phyloP scores from a whole-genome alignment of 208 protist species.

The Trypanosoma boissoni region DNA sequence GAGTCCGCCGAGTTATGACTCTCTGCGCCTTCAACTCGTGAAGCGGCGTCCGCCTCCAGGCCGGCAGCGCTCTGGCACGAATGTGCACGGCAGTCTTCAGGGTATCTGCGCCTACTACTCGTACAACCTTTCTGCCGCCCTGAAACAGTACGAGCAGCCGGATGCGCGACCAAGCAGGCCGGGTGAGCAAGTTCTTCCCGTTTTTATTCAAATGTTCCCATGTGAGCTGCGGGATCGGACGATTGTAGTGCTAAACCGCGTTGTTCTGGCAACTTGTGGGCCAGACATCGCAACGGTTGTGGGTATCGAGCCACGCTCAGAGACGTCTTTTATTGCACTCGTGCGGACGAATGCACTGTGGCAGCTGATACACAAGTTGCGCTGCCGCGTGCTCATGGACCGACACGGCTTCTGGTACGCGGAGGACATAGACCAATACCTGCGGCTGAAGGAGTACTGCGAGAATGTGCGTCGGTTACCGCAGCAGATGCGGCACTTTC shows the following conservation, averaged over 20 bases:
- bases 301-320: constrained; percentile 58
- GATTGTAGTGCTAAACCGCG: constrained; percentile 58
- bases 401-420: constrained; percentile 78
- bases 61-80: constrained; percentile 22
- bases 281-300: constrained; percentile 37
- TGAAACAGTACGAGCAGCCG: constrained; percentile 25
- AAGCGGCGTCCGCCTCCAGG: constrained; percentile 7
- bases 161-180: constrained; percentile 2
- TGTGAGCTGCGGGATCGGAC: constrained; percentile 63
- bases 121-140: constrained; percentile 24
- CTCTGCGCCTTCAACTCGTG: constrained; percentile 4
- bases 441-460: constrained; percentile 75
- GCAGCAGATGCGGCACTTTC: constrained; percentile 65
- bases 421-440: constrained; percentile 52
- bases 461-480: constrained; percentile 60
- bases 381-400: constrained; percentile 80
- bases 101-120: constrained; percentile 26
- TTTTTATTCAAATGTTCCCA: constrained; percentile 85
- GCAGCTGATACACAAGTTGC: constrained; percentile 56
- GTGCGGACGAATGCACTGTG: constrained; percentile 49
- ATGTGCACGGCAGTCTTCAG: constrained; percentile 29
- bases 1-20: constrained; percentile 25
- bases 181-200: constrained; percentile 22
- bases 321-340: constrained; percentile 70
- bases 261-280: constrained; percentile 44